These are phyloP conservation scores for Leccinum variabile DNA, from an alignment of 1,284 basidiomycete species.

Conservation along the genomic window DNA sequence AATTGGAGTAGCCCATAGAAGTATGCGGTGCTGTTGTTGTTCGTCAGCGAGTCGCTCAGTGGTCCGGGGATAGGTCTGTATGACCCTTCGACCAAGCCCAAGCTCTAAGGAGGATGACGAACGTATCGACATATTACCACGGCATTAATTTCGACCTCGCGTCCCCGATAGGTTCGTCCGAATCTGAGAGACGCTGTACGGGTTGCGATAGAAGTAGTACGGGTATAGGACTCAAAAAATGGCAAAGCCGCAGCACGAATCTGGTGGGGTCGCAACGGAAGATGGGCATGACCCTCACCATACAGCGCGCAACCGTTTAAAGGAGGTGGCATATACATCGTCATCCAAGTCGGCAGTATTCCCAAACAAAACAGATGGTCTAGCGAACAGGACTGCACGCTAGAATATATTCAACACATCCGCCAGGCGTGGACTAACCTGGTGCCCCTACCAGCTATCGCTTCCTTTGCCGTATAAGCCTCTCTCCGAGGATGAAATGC, in stretches of 20 bases:
- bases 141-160: too few species aligned
- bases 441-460: constrained; percentile 53
- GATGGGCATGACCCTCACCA: constrained; percentile 38
- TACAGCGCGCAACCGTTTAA: constrained; percentile 52
- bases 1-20: not conserved
- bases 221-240: too few species aligned
- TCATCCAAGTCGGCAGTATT: constrained; percentile 15
- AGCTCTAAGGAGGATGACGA: constrained; percentile 17
- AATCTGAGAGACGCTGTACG: not conserved
- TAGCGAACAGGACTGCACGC: constrained; percentile 54
- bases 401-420: constrained; percentile 21
- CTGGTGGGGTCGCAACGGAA: not conserved
- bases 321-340: constrained; percentile 34
- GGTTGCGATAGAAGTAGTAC: too few species aligned
- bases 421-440: not conserved
- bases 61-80: constrained; percentile 20
- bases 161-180: too few species aligned
- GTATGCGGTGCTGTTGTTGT: not conserved
- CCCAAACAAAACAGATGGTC: constrained; percentile 50
- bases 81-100: constrained; percentile 22
- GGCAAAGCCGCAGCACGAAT: too few species aligned
- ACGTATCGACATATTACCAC: not conserved
- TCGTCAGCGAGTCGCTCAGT: not conserved
- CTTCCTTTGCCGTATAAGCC: constrained; percentile 57
- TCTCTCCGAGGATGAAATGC: constrained; percentile 67